These are phyloP conservation scores for Aureobasidium namibiae DNA, from an alignment of 2,329 filamentous ascomycete genomes.

Conservation along the genomic window DNA sequence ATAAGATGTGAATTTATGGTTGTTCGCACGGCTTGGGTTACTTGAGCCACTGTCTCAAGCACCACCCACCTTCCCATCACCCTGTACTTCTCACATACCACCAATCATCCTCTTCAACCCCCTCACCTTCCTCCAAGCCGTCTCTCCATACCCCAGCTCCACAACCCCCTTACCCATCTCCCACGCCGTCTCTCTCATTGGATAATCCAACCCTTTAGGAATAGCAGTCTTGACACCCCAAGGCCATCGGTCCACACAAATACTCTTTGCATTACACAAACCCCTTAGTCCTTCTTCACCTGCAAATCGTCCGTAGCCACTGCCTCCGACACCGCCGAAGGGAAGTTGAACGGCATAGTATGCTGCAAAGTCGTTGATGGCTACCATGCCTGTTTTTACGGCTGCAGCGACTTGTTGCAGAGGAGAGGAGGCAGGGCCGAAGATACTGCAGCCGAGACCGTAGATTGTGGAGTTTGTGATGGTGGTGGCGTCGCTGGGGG, in stretches of 20 bases:
- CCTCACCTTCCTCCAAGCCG: slow-evolving; percentile 26
- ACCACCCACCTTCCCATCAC: no score
- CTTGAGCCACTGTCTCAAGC: no score
- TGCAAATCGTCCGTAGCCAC: slow-evolving; percentile 84
- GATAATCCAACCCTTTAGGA: slow-evolving; percentile 72
- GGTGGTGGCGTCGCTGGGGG: slow-evolving; percentile 58
- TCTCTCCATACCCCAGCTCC: slow-evolving; percentile 41
- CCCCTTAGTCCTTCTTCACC: slow-evolving; percentile 79
- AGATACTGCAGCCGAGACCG: slow-evolving; percentile 82
- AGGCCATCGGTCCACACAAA: slow-evolving; percentile 68
- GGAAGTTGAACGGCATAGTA: slow-evolving; percentile 92
- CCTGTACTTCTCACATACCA: neutral
- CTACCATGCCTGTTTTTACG: slow-evolving; percentile 79
- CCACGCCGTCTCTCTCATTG: slow-evolving; percentile 46
- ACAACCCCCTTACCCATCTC: slow-evolving; percentile 38
- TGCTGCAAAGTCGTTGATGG: slow-evolving; percentile 89
- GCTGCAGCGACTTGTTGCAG: slow-evolving; percentile 57
- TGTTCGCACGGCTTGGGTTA: no score
- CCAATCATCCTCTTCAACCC: slow-evolving; percentile 32
- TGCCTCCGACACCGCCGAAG: slow-evolving; percentile 85
- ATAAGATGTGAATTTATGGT: no score
- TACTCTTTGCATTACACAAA: slow-evolving; percentile 78
- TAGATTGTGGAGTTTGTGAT: slow-evolving; percentile 81
- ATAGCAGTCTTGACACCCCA: slow-evolving; percentile 61
- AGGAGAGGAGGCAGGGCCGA: slow-evolving; percentile 52